These are phyloP conservation scores for Alternaria dauci DNA, from an alignment of 2,329 filamentous ascomycete species.

Conservation along the genomic window DNA sequence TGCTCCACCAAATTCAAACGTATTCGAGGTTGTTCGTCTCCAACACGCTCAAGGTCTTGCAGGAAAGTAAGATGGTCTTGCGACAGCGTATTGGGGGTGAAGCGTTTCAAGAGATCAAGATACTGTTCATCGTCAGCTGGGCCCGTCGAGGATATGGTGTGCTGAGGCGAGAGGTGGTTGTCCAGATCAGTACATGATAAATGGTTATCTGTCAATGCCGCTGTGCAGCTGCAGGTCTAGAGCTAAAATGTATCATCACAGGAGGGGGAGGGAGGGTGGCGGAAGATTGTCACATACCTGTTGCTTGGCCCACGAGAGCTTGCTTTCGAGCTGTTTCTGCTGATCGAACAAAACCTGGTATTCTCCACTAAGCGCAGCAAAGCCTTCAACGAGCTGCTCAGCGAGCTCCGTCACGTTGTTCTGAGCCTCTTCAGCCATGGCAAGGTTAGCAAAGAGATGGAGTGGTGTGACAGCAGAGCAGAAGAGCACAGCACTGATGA, in stretches of 20 bases:
- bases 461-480: slow-evolving; percentile 3
- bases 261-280: slow-evolving; percentile 19
- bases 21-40: slow-evolving; percentile 37
- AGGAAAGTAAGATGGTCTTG: slow-evolving; percentile 53
- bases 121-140: slow-evolving; percentile 46
- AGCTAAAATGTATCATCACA: slow-evolving; percentile 60
- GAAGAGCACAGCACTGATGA: slow-evolving; percentile 32
- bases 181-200: slow-evolving; percentile 52
- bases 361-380: slow-evolving; percentile 57
- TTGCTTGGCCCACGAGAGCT: slow-evolving; percentile 58
- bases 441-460: slow-evolving; percentile 20
- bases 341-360: slow-evolving; percentile 57
- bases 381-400: slow-evolving; percentile 57
- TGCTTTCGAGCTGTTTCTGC: slow-evolving; percentile 57
- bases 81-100: slow-evolving; percentile 49
- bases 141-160: neutral
- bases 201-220: slow-evolving; percentile 58
- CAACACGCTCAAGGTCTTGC: slow-evolving; percentile 49
- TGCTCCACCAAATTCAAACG: slow-evolving; percentile 46
- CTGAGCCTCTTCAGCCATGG: slow-evolving; percentile 41
- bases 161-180: slow-evolving; percentile 8
- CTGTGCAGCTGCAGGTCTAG: slow-evolving; percentile 61
- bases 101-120: slow-evolving; percentile 52
- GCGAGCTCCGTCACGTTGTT: slow-evolving; percentile 44
- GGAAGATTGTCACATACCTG: slow-evolving; percentile 52